phyloP scores from a whole-genome alignment of 257 asterid species.

The Voacanga thouarsii region DNA sequence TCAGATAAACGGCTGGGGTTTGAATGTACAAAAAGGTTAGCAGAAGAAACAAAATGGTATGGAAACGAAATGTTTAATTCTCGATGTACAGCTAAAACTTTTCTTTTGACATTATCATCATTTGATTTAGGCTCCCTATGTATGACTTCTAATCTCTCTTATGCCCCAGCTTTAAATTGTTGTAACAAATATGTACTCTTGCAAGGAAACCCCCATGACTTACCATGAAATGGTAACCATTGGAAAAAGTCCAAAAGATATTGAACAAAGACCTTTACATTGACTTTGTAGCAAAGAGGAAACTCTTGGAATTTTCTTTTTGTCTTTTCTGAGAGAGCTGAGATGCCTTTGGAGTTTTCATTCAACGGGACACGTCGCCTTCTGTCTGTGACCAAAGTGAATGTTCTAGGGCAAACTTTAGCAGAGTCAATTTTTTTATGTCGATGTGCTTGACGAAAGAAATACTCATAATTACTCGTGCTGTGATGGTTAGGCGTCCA shows the following conservation, averaged over 20 bases:
- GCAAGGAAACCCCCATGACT: neutral
- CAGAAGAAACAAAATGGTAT: neutral
- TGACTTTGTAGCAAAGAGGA: neutral
- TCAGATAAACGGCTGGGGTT: neutral
- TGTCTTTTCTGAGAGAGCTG: neutral
- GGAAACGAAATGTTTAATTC: neutral
- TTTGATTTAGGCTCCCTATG: neutral
- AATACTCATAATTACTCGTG: no score
- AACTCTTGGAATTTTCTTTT: neutral
- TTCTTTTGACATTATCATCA: neutral
- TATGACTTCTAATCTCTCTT: neutral
- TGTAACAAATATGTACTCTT: neutral
- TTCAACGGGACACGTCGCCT: neutral
- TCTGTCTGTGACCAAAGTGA: no score
- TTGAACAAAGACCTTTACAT: neutral
- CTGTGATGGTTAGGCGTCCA: no score
- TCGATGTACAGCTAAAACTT: conserved; percentile 15
- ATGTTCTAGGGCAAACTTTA: no score
- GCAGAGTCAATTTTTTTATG: neutral
- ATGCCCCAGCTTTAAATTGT: neutral
- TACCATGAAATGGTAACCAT: neutral
- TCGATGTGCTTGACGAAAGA: no score
- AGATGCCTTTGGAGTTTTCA: neutral
- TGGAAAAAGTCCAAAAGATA: neutral
- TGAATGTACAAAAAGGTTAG: neutral